Evolutionary conservation across 345 rosid species (phyloP), one percentile per base, ranked within the genome.

Genomic region (Litchi chinensis): DNA sequence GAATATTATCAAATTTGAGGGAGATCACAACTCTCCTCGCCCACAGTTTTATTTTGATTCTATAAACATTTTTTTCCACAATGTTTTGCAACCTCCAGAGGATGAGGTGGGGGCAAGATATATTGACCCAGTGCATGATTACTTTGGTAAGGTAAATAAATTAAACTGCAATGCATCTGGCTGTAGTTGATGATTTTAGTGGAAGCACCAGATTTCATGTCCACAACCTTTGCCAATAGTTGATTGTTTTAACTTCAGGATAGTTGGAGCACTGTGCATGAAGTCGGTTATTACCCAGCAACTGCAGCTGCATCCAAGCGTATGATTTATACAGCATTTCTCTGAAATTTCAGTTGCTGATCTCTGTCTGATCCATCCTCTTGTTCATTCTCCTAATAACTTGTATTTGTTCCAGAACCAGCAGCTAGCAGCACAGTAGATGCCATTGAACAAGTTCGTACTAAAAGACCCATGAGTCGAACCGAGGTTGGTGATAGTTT

Each of bases 21-120:
- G 99, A 87, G 99, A 96, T 81, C 99, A 96, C 87, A 96, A 96
- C 81, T 94, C 99, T 56, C 95, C 93, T 28, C 95, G 99, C 40
- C 99, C 99, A 41, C 99, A 84, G 39, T 96, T 96, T 75, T 96
- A 96, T 86, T 96, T 94, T 81, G 98, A 96, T 86, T 96, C 99
- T 7, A 81, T 94, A 78, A 94, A 94, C 79, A 96, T 96, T 10
- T 96, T 96, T 82, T 96, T 96, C 88, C 96, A 92, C 85, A 96
- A 96, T 79, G 98, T 96, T 70, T 85, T 96, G 83, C 99, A 85
- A 80, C 99, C 98, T 79, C 98, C 98, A 13, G 92, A 87, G 77
- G 95, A 91, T 85, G 92, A 87, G 87, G 85, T 89, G 76, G 91
- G 92, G 40, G 86, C 79, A 72, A 75, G 89, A 19, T 79, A 81